These are phyloP conservation scores for Pyrus pyrifolia DNA, from an alignment of 306 rosid genomes.

Conservation along the genomic window DNA sequence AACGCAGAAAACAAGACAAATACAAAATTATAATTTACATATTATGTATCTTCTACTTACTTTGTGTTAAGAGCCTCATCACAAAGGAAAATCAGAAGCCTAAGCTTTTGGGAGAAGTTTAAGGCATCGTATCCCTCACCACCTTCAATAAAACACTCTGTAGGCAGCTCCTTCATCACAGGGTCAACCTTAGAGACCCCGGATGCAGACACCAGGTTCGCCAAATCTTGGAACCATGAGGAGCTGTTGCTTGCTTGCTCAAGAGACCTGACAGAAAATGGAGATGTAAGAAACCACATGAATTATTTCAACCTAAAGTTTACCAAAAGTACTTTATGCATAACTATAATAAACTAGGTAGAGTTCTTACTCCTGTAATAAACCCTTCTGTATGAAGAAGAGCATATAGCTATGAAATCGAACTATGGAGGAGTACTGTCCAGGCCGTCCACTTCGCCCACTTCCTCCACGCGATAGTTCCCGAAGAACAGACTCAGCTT, in stretches of 20 bases:
- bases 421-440: conserved; percentile 27
- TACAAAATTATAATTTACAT: not conserved
- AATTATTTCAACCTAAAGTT: not conserved
- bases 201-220: conserved; percentile 32
- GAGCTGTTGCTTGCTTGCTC: conserved; percentile 12
- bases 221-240: conserved; percentile 38
- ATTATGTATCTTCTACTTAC: conserved; percentile 28
- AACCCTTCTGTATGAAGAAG: conserved; percentile 38
- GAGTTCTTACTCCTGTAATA: conserved; percentile 32
- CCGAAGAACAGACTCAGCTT: conserved; percentile 33
- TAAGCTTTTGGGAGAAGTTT: conserved; percentile 34
- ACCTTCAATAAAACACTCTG: conserved; percentile 21
- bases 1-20: not conserved
- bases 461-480: conserved; percentile 34
- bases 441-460: conserved; percentile 36
- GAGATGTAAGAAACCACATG: not conserved
- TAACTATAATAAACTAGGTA: not conserved
- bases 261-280: conserved; percentile 18
- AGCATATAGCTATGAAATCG: conserved; percentile 34
- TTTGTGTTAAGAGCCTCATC: conserved; percentile 43
- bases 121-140: conserved; percentile 27
- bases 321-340: not conserved
- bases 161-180: conserved; percentile 23
- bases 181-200: not conserved
- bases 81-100: conserved; percentile 39